Conservation (phyloP, 176 grass and related monocot species). For the Oryza rufipogon region DNA sequence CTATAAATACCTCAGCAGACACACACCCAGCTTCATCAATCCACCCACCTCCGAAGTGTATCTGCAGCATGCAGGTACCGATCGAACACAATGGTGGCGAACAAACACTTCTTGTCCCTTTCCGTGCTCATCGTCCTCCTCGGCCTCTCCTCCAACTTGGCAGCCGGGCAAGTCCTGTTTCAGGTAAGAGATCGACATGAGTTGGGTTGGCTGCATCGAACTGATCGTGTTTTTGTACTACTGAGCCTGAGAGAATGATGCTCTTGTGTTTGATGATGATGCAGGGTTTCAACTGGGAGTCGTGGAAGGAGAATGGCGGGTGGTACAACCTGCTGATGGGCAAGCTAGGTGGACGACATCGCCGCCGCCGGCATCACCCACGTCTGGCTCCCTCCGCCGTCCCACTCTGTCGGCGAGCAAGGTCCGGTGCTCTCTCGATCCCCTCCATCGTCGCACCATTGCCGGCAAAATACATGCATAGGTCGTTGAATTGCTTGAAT, state of each 20-base stretch:
- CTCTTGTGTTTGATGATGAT: too few species aligned
- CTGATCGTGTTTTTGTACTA: not conserved
- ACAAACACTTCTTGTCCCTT: not conserved
- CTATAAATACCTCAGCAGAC: conserved; percentile 51
- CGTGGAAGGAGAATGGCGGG: conserved; percentile 70
- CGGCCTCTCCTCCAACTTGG: conserved; percentile 36
- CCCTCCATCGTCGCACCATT: too few species aligned
- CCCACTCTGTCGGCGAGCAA: conserved; percentile 71
- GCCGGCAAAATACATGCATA: too few species aligned
- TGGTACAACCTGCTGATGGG: conserved; percentile 72
- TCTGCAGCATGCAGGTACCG: not conserved
- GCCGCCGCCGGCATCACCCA: conserved; percentile 70
- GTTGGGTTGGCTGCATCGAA: too few species aligned
- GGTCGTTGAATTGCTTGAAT: too few species aligned
- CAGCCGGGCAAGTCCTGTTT: conserved; percentile 42
- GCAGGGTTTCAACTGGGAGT: too few species aligned
- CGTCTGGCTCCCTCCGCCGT: conserved; percentile 83
- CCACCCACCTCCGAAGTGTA: not conserved
- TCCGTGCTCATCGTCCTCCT: conserved; percentile 35
- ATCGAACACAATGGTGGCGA: conserved; percentile 22
- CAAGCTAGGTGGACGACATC: conserved; percentile 59
- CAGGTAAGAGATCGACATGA: conserved; percentile 46
- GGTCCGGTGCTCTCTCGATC: conserved; percentile 5
- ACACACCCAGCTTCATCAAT: conserved; percentile 41
- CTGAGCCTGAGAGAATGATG: too few species aligned